Evolutionary conservation across 1,284 basidiomycete species (phyloP).

Genomic region (Bjerkandera adusta): DNA sequence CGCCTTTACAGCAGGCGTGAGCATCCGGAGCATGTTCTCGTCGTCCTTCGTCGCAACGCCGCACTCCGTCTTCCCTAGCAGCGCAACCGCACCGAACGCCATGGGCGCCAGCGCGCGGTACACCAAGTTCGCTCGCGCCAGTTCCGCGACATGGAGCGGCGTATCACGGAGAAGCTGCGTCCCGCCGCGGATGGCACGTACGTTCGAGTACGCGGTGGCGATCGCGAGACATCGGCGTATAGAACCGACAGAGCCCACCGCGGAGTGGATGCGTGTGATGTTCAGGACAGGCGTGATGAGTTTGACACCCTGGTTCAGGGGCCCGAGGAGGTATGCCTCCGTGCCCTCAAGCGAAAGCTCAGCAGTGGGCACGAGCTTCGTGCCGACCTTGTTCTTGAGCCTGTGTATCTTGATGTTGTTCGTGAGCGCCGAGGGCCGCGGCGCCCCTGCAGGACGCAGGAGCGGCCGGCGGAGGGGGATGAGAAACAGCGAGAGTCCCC

Average conservation of each 20-base stretch:
- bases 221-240: slow-evolving; percentile 65
- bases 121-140: slow-evolving; percentile 55
- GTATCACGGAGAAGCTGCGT: slow-evolving; percentile 49
- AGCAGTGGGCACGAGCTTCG: slow-evolving; percentile 74
- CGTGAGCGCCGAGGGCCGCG: slow-evolving; percentile 45
- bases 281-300: slow-evolving; percentile 72
- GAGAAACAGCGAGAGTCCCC: slow-evolving; percentile 70
- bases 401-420: slow-evolving; percentile 75
- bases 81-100: slow-evolving; percentile 51
- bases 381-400: slow-evolving; percentile 80
- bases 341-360: slow-evolving; percentile 67
- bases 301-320: slow-evolving; percentile 63
- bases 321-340: slow-evolving; percentile 66
- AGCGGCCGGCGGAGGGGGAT: slow-evolving; percentile 61
- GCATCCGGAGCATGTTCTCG: slow-evolving; percentile 52
- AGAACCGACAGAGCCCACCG: slow-evolving; percentile 54
- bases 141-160: slow-evolving; percentile 60
- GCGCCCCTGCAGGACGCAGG: slow-evolving; percentile 35
- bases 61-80: slow-evolving; percentile 66
- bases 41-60: slow-evolving; percentile 48
- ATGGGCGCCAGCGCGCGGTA: slow-evolving; percentile 70
- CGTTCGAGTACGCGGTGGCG: slow-evolving; percentile 58
- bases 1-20: slow-evolving; percentile 73
- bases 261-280: slow-evolving; percentile 73
- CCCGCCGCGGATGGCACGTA: slow-evolving; percentile 52